A percentile compares a stretch with the other conserved stretches of the same genome.
phyloP scores from a whole-genome alignment of 2,329 filamentous ascomycete genomes.

The Colletotrichum cuscutae region DNA sequence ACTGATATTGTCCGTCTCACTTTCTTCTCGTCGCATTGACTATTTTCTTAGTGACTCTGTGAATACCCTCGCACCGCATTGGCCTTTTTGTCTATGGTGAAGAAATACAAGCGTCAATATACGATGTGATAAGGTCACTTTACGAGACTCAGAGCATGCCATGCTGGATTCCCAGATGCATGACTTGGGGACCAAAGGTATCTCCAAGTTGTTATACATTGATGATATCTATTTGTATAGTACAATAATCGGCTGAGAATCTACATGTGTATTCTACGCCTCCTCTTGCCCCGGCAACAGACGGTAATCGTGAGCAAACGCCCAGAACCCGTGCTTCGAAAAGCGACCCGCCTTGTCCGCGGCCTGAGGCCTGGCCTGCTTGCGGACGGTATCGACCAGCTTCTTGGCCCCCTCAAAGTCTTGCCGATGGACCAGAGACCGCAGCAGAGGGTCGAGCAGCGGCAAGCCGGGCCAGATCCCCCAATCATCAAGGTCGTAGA shows the following conservation, averaged over 20 bases:
- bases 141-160: background rate
- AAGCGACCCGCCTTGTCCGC: conserved; percentile 42
- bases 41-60: no score
- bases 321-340: conserved; percentile 64
- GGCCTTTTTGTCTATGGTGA: no score
- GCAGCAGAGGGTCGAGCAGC: conserved; percentile 33
- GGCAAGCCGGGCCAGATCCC: conserved; percentile 39
- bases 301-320: conserved; percentile 52
- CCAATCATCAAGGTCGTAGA: conserved; percentile 53
- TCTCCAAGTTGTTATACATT: background rate
- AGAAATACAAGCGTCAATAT: no score
- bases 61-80: no score
- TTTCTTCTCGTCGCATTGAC: no score
- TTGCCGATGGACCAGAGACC: conserved; percentile 19
- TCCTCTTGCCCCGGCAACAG: conserved; percentile 43
- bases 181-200: no score
- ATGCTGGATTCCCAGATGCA: background rate
- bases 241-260: background rate
- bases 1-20: no score
- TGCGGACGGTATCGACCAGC: conserved; percentile 45
- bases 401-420: conserved; percentile 43
- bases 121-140: background rate
- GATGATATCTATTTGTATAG: background rate
- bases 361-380: conserved; percentile 18
- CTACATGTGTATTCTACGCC: background rate